Evolutionary conservation across 192 early-diverging fungal species (phyloP).

Genomic region (Linnemannia hyalina): DNA sequence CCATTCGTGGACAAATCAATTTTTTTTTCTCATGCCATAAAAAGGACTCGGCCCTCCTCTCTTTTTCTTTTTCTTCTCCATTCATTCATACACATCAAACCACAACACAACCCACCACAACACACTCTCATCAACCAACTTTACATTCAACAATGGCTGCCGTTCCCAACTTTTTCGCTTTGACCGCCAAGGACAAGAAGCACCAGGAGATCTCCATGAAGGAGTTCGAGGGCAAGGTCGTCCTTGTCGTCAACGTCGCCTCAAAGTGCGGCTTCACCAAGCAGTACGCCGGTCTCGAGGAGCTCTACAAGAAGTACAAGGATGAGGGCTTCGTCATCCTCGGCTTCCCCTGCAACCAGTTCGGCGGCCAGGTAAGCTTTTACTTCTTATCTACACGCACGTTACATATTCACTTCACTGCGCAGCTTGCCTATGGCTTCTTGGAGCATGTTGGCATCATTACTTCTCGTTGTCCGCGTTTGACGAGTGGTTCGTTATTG

Average conservation of each 20-base stretch:
- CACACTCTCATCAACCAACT: neutral
- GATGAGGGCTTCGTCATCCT: slow-evolving; percentile 84
- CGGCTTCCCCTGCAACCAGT: slow-evolving; percentile 96
- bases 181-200: slow-evolving; percentile 62
- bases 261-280: slow-evolving; percentile 91
- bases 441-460: no score
- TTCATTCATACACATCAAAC: neutral
- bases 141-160: slow-evolving; percentile 23
- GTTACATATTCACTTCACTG: neutral
- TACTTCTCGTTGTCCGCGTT: no score
- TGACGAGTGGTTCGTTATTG: no score
- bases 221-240: slow-evolving; percentile 77
- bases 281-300: slow-evolving; percentile 81
- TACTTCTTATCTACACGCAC: neutral
- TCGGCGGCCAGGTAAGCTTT: slow-evolving; percentile 71
- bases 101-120: neutral
- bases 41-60: neutral
- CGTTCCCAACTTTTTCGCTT: slow-evolving; percentile 61
- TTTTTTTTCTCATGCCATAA: no score
- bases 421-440: neutral
- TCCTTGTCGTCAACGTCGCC: slow-evolving; percentile 92
- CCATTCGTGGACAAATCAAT: no score
- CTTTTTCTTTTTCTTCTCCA: neutral
- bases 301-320: slow-evolving; percentile 75
- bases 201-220: slow-evolving; percentile 67